A percentile compares a stretch with the other conserved stretches of the same genome.
phyloP scores from a whole-genome alignment of 768 basidiomycete species.

The Mycena vulgaris region DNA sequence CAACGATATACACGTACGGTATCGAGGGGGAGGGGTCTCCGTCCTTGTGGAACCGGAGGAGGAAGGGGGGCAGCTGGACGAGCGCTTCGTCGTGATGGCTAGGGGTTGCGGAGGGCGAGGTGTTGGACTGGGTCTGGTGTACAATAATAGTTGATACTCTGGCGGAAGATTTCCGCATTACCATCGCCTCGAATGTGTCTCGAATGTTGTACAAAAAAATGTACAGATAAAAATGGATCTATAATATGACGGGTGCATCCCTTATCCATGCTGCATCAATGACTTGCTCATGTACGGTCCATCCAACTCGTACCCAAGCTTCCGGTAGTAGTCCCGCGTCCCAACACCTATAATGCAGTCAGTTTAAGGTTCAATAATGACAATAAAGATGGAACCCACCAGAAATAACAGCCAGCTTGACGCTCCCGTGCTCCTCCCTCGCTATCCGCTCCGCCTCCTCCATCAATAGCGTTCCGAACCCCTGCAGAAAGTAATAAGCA shows the following conservation, averaged over 20 bases:
- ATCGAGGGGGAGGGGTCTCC: neutral
- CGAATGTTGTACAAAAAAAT: too few species aligned
- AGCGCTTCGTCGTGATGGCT: too few species aligned
- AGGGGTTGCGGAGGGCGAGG: too few species aligned
- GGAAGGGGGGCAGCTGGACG: neutral
- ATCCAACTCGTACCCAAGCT: conserved; percentile 94
- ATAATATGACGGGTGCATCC: too few species aligned
- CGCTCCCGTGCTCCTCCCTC: conserved; percentile 95
- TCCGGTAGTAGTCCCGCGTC: conserved; percentile 96
- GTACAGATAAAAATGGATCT: too few species aligned
- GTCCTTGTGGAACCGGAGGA: neutral
- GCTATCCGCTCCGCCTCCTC: conserved; percentile 99
- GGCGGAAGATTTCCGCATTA: too few species aligned
- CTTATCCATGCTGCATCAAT: conserved; percentile 53
- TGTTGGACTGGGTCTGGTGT: too few species aligned
- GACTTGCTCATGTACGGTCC: conserved; percentile 99
- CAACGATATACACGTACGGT: neutral
- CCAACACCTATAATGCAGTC: conserved; percentile 85
- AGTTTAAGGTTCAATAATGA: too few species aligned
- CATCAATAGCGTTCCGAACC: conserved; percentile 98
- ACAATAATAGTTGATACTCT: too few species aligned
- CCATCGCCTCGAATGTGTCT: too few species aligned
- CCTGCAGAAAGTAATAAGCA: conserved; percentile 51
- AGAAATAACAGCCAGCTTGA: conserved; percentile 97
- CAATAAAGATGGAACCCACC: conserved; percentile 45